Base-by-base conservation (phyloP, 2,329 filamentous ascomycete species). In the Diplodia scrobiculata region DNA sequence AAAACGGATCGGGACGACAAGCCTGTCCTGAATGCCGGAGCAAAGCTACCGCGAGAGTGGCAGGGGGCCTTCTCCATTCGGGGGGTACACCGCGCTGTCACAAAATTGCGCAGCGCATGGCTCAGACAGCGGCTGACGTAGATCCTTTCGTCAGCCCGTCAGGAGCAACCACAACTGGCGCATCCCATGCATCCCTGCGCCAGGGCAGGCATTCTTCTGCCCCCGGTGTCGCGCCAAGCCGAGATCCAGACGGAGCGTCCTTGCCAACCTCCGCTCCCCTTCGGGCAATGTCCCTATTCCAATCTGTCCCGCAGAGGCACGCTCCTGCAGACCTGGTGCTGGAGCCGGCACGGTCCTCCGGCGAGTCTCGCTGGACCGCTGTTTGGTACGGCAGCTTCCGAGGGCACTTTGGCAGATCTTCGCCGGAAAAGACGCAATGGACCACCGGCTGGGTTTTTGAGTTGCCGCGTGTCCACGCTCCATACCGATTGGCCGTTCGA, bases 101-200 rank as follows among this genome's bases (percentile, higher is more conserved):
- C 65, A 66, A 66, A 66, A 53, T 66, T 66, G 65, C 55, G 63
- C 63, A 65, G 52, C 50, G 51, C 63, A 63, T 63, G 48, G 50
- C 63, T 65, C 54, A 62, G 54, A 58, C 47, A 34, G 65, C 65
- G 54, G 65, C 65, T 66, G 65, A 62, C 54, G 65, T 66, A 60
- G 55, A 66, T 66, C 65, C 55, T 66, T 66, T 66, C 65, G 65
- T 66, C 65, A 66, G 65, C 65, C 63, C 65, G 65, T 53, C 55
- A 62, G 55, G 36, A 51, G 54, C 65, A 60, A 62, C 64, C 54
- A 48, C 47, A 65, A 36, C 52, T 27, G 50, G 63, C 38, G 50
- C 63, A 52, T 65, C 52, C 63, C 63, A 58, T 21, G 21, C 38
- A 65, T 62, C 58, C 58, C 45, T 62, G 58, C 58, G 41, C 45